Evolutionary conservation across 83 land plant genomes (phyloP).

Genomic region (Diphasiastrum complanatum): DNA sequence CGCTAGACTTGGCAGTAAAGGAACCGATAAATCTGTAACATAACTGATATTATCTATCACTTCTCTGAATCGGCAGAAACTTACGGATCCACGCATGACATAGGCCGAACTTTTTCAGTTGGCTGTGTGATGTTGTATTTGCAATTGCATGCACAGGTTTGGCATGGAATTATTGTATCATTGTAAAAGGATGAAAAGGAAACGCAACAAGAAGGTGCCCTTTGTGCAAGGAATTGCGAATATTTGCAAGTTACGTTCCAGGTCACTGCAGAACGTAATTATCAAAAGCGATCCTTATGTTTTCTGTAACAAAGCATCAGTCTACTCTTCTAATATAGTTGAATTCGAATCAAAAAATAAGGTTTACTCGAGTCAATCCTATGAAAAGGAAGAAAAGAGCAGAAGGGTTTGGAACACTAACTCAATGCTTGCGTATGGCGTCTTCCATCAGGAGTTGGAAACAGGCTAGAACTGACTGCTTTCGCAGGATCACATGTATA

Average conservation of each 20-base stretch:
- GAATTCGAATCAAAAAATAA: not conserved
- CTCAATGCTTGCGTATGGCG: slow-evolving; percentile 59
- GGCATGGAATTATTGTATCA: slow-evolving; percentile 43
- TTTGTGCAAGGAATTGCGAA: slow-evolving; percentile 37
- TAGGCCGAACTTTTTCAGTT: no score
- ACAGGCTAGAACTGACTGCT: slow-evolving; percentile 37
- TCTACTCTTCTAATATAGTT: not conserved
- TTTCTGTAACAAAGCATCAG: not conserved
- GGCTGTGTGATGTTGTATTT: no score
- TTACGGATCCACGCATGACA: no score
- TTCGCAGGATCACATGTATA: slow-evolving; percentile 56
- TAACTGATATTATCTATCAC: no score
- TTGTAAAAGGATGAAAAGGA: slow-evolving; percentile 61
- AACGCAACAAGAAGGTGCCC: slow-evolving; percentile 48
- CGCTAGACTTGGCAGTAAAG: no score
- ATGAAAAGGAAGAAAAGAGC: not conserved
- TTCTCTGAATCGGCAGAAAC: no score
- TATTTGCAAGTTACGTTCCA: slow-evolving; percentile 47
- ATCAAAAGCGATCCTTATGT: slow-evolving; percentile 6
- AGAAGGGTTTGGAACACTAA: slow-evolving; percentile 18
- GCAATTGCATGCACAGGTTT: slow-evolving; percentile 48
- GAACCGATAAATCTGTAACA: no score
- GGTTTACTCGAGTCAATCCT: not conserved
- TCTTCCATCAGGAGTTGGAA: slow-evolving; percentile 36
- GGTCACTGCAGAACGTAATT: slow-evolving; percentile 52